Evolutionary conservation across 2,329 filamentous ascomycete genomes (phyloP).

Genomic region (Alternaria incomplexa): DNA sequence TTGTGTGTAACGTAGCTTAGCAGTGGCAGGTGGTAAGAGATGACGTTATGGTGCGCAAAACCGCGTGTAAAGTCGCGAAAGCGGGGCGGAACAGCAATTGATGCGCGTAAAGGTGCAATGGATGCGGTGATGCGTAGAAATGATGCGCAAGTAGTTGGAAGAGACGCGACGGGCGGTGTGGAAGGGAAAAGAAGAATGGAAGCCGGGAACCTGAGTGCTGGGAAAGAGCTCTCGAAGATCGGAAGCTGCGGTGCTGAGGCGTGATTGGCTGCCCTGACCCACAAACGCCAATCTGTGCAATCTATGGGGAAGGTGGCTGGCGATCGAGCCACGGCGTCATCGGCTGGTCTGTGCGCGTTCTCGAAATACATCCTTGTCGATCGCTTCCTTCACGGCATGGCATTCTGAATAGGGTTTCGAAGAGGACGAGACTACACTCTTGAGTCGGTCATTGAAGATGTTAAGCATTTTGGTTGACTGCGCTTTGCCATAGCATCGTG

Average conservation of each 20-base stretch:
- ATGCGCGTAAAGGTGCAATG: constrained; percentile 23
- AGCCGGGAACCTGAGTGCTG: constrained; percentile 21
- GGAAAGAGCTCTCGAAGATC: constrained; percentile 36
- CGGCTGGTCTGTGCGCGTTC: constrained; percentile 13
- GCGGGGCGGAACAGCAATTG: constrained; percentile 29
- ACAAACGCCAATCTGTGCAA: constrained; percentile 6
- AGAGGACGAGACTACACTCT: neutral
- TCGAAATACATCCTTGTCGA: constrained; percentile 6
- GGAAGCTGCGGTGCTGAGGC: constrained; percentile 34
- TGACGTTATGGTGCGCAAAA: constrained; percentile 39
- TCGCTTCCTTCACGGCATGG: neutral
- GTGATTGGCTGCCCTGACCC: constrained; percentile 31
- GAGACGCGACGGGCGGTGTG: constrained; percentile 25
- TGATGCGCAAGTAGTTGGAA: constrained; percentile 31
- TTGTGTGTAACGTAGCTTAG: constrained; percentile 25
- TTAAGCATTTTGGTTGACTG: neutral
- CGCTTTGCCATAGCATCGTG: neutral
- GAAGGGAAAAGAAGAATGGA: constrained; percentile 26
- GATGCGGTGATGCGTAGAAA: constrained; percentile 20
- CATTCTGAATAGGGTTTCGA: neutral
- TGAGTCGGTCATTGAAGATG: neutral
- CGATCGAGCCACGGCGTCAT: constrained; percentile 40
- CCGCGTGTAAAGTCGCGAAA: constrained; percentile 27
- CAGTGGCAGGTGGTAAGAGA: constrained; percentile 23
- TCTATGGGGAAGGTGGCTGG: constrained; percentile 21